Base-by-base conservation (phyloP, 108 stramenopile genomes). In the Nitzschia inconspicua region DNA sequence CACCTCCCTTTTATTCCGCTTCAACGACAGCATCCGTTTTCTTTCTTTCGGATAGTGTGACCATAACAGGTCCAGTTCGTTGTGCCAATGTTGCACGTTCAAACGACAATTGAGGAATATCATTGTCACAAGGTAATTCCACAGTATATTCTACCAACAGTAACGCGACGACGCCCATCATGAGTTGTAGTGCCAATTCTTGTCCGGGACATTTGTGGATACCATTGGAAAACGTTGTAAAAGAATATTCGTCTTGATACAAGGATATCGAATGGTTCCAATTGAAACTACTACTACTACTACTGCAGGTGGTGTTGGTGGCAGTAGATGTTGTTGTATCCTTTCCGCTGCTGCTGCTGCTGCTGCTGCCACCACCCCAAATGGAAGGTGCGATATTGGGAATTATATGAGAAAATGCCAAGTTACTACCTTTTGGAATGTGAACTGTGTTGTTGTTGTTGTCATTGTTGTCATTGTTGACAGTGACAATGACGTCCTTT, bases 11-110 rank as follows among this genome's bases (percentile, higher is more conserved):
- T 39, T 39, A 39, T 14, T 39, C 37, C 14, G 37, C 37, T 39
- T 11, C n/a, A n/a, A n/a, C n/a, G n/a, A n/a, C n/a, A n/a, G n/a
- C n/a, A n/a, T n/a, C n/a, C 14, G 10, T 39, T 39, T 39, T 39
- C 37, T 11, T 11, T 39, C 11, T 39, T 11, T 11, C 37, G 11
- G n/a, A n/a, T n/a, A n/a, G n/a, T n/a, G 22, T 42, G 4, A 73
- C 46, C 40, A 66, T 19, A 19, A 83, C 76, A 10, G 73, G 73
- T n/a, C 62, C 73, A 23, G 37, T 48, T n/a, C 83, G 67, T 50
- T 84, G 83, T n/a, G 83, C 83, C 51, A 84, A 47, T 0, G 83
- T 84, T 4, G 83, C 76, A 25, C 83, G 68, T 53, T 80, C 79
- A 68, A 80, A 84, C 35, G 43, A 40, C 18, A 84, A 20, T 11